A percentile compares a stretch with the other conserved stretches of the same genome.
These are phyloP conservation scores for Malus hybrid DNA, from an alignment of 331 rosid genomes.

Conservation along the genomic window DNA sequence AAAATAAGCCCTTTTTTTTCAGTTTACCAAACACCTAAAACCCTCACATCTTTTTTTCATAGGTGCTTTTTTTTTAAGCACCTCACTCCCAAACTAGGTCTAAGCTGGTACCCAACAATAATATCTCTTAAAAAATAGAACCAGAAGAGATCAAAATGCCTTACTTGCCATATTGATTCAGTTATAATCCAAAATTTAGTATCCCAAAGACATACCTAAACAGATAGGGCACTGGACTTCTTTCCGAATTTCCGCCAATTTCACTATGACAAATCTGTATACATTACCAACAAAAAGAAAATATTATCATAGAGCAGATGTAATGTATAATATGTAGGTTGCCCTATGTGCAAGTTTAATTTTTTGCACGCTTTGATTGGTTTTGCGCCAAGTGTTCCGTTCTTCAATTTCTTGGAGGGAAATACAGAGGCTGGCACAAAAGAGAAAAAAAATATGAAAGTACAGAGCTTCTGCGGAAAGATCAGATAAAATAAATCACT, in stretches of 20 bases:
- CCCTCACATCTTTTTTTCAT: no score
- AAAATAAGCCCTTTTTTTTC: no score
- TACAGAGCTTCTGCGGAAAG: background rate
- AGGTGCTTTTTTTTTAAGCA: no score
- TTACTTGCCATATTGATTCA: background rate
- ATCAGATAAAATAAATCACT: background rate
- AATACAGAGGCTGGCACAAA: background rate
- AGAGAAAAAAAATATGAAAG: background rate
- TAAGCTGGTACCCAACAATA: background rate
- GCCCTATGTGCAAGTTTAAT: background rate
- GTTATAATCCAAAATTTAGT: background rate
- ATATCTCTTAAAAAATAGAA: background rate
- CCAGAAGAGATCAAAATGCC: background rate
- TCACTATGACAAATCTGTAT: slow-evolving; percentile 52
- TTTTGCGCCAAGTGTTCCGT: no score
- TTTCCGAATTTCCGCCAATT: slow-evolving; percentile 63
- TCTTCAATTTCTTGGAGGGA: background rate
- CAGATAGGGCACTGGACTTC: slow-evolving; percentile 95
- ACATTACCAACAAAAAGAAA: slow-evolving; percentile 20
- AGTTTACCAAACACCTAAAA: no score
- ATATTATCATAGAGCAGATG: slow-evolving; percentile 15
- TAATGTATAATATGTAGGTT: background rate
- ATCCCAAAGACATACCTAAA: slow-evolving; percentile 43
- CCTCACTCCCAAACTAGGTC: no score
- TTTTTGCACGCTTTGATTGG: background rate